Percentiles rank a stretch among this genome's conserved stretches.
These are phyloP conservation scores for Taphrina betulina DNA, from an alignment of 1,139 yeast genomes.

Conservation along the genomic window DNA sequence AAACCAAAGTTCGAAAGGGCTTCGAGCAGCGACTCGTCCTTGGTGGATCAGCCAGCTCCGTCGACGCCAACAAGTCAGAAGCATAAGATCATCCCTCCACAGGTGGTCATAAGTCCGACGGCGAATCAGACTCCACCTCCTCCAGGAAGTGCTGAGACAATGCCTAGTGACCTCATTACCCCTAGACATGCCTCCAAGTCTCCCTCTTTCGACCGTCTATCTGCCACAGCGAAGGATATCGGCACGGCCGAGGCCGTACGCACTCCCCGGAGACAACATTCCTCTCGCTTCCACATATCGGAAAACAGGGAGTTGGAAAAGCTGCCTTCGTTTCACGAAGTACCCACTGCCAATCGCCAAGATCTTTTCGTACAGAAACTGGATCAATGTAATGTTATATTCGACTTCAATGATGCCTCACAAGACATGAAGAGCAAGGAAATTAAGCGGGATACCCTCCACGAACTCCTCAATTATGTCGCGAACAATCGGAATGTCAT, in stretches of 20 bases:
- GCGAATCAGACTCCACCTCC: constrained; percentile 40
- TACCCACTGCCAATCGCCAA: constrained; percentile 78
- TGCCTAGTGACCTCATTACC: constrained; percentile 46
- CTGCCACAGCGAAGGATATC: constrained; percentile 39
- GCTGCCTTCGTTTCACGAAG: constrained; percentile 87
- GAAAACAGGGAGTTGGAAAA: constrained; percentile 72
- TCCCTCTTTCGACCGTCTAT: constrained; percentile 44
- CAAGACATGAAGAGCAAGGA: constrained; percentile 91
- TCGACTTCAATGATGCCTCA: constrained; percentile 92
- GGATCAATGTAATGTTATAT: constrained; percentile 91
- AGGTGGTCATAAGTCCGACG: constrained; percentile 32
- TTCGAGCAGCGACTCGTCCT: constrained; percentile 22
- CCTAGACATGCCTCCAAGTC: constrained; percentile 39
- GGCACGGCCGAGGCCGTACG: constrained; percentile 58
- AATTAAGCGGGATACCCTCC: constrained; percentile 78
- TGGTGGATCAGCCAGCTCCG: constrained; percentile 8
- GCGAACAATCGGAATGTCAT: constrained; percentile 77
- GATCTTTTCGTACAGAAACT: constrained; percentile 81
- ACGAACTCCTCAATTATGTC: constrained; percentile 84
- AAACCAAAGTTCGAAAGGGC: constrained; percentile 22
- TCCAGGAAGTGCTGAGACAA: constrained; percentile 46
- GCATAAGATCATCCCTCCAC: constrained; percentile 29
- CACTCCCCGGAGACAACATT: constrained; percentile 89
- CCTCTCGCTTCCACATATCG: constrained; percentile 82
- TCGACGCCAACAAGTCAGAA: constrained; percentile 19